Conservation (phyloP, 2,329 filamentous ascomycete species). For the Pseudogymnoascus sp. region DNA sequence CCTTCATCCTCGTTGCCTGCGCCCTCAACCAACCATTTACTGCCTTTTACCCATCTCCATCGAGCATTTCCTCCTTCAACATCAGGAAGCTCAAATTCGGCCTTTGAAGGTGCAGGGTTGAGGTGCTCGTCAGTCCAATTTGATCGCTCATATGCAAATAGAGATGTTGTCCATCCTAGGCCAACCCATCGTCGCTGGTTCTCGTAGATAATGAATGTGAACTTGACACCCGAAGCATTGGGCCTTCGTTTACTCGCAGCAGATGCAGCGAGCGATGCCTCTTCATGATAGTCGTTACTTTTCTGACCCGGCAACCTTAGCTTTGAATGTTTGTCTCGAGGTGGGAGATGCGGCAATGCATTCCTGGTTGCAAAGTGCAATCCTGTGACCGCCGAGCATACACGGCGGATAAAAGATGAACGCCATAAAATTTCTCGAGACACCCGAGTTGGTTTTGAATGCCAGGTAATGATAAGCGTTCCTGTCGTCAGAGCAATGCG, state of each 20-base stretch:
- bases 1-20: conserved; percentile 45
- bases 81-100: conserved; percentile 60
- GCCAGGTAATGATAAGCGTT: conserved; percentile 82
- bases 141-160: conserved; percentile 83
- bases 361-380: conserved; percentile 56
- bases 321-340: conserved; percentile 16
- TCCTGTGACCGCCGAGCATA: conserved; percentile 69
- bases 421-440: conserved; percentile 85
- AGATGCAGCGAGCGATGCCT: conserved; percentile 27
- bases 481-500: conserved; percentile 79
- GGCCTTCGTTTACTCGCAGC: conserved; percentile 29
- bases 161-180: conserved; percentile 84
- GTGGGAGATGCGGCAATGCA: conserved; percentile 26
- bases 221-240: conserved; percentile 75
- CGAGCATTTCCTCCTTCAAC: conserved; percentile 53
- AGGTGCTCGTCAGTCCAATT: conserved; percentile 96
- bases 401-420: conserved; percentile 62
- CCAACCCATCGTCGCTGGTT: conserved; percentile 95
- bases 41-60: conserved; percentile 78
- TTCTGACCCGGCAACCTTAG: background rate
- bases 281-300: conserved; percentile 14
- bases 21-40: conserved; percentile 81
- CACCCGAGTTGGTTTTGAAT: conserved; percentile 77
- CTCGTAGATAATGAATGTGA: conserved; percentile 94
- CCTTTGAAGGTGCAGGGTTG: conserved; percentile 67